These are phyloP conservation scores for Alternaria gansuensis DNA, from an alignment of 2,329 filamentous ascomycete species.

Conservation along the genomic window DNA sequence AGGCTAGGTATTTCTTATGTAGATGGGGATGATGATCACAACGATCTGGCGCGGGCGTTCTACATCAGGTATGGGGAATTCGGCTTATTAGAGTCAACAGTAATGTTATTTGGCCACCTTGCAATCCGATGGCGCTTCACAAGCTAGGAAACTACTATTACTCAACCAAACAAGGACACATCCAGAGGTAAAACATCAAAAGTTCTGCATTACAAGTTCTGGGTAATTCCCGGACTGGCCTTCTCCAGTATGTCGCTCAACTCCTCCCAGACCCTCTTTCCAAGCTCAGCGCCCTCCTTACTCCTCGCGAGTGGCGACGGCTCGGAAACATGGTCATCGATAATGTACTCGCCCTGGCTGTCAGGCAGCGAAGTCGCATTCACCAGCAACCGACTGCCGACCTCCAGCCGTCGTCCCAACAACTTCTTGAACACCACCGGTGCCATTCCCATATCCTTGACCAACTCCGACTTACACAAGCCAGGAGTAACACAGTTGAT, in stretches of 20 bases:
- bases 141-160: neutral
- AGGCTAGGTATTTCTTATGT: slow-evolving; percentile 7
- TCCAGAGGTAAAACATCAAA: neutral
- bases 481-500: slow-evolving; percentile 42
- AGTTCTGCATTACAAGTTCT: slow-evolving; percentile 5
- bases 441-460: slow-evolving; percentile 18
- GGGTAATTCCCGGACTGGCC: slow-evolving; percentile 36
- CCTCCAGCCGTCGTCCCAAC: slow-evolving; percentile 49
- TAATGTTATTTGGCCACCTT: neutral
- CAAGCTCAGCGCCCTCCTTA: slow-evolving; percentile 42
- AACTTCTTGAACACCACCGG: slow-evolving; percentile 22
- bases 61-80: neutral
- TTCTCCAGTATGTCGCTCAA: slow-evolving; percentile 47
- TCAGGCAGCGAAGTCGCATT: slow-evolving; percentile 41
- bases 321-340: slow-evolving; percentile 37
- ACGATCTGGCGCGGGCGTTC: neutral
- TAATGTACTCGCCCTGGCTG: slow-evolving; percentile 50
- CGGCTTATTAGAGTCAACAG: neutral
- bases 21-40: slow-evolving; percentile 7
- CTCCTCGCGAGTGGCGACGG: slow-evolving; percentile 45
- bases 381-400: slow-evolving; percentile 52
- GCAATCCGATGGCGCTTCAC: neutral
- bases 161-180: neutral
- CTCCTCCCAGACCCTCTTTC: slow-evolving; percentile 51
- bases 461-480: slow-evolving; percentile 29